Conservation (phyloP, 768 basidiomycete genomes). For the Mycena galopus region DNA sequence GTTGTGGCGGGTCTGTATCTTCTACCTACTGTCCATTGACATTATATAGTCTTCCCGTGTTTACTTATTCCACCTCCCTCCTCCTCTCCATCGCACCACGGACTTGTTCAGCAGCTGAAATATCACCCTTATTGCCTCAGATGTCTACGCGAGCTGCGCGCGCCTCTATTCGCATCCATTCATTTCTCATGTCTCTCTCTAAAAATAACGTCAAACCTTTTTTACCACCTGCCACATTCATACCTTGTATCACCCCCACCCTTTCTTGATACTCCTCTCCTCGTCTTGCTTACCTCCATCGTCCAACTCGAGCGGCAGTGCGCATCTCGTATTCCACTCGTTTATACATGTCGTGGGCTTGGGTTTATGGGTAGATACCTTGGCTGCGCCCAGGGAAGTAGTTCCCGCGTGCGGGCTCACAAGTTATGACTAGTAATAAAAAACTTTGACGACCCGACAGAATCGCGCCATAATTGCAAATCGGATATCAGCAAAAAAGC, state of each 20-base stretch:
- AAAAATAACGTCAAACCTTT: conserved; percentile 4
- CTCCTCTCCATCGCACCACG: conserved; percentile 28
- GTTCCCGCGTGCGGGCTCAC: conserved; percentile 24
- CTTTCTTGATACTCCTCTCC: conserved; percentile 29
- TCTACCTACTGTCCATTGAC: conserved; percentile 38
- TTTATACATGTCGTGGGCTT: conserved; percentile 26
- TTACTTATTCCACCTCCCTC: conserved; percentile 37
- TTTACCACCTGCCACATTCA: conserved; percentile 5
- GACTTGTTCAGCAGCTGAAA: conserved; percentile 33
- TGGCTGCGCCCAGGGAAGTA: conserved; percentile 17
- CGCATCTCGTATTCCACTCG: conserved; percentile 37
- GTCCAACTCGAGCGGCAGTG: conserved; percentile 40
- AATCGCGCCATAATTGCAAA: background rate
- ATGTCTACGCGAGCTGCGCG: conserved; percentile 21
- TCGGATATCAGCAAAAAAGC: background rate
- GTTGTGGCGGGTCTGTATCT: conserved; percentile 42
- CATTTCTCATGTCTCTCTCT: conserved; percentile 17
- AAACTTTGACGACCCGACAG: conserved; percentile 13
- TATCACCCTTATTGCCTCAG: conserved; percentile 35
- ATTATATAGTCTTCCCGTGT: conserved; percentile 40
- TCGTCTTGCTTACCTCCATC: conserved; percentile 21
- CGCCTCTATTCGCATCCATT: conserved; percentile 34
- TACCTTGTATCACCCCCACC: conserved; percentile 14
- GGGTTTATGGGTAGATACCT: conserved; percentile 24
- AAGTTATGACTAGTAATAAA: conserved; percentile 29